These are phyloP conservation scores for Podospora bellae-mahoneyi DNA, from an alignment of 495 filamentous ascomycete species.

Conservation along the genomic window DNA sequence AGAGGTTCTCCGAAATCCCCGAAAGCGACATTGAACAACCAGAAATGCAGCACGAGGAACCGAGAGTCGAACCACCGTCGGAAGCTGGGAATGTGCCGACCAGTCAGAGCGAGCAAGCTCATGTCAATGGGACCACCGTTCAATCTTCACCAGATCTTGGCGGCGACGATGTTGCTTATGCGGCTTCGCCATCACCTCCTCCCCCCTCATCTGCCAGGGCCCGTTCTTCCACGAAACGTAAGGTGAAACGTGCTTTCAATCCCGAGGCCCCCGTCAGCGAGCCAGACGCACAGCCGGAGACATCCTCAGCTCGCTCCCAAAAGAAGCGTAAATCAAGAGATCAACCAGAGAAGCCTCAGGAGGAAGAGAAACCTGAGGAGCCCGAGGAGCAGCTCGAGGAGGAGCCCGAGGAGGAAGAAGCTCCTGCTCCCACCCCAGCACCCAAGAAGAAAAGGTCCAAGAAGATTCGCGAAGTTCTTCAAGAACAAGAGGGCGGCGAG, in stretches of 20 bases:
- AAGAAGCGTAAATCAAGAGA: neutral
- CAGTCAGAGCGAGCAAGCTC: neutral
- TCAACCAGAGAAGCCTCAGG: neutral
- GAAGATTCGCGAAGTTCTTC: neutral
- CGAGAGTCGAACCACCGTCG: no score
- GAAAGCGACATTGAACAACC: no score
- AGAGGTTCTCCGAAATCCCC: no score
- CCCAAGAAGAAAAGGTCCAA: neutral
- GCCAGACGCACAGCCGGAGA: neutral
- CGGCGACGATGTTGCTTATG: neutral
- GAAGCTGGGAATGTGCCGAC: no score
- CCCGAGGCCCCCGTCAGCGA: neutral
- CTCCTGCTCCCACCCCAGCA: neutral
- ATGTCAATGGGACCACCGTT: neutral
- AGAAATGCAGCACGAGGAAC: no score
- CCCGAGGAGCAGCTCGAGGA: neutral
- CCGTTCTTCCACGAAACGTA: neutral
- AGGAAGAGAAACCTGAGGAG: neutral
- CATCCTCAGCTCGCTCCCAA: neutral
- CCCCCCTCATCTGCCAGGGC: neutral
- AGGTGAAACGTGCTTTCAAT: neutral
- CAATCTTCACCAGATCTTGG: neutral
- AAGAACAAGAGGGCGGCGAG: neutral
- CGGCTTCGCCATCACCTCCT: neutral
- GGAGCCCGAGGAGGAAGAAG: neutral